A percentile compares a stretch with the other conserved stretches of the same genome.
Conservation (phyloP, 805 yeast genomes). For the Suhomyces canberraensis region DNA sequence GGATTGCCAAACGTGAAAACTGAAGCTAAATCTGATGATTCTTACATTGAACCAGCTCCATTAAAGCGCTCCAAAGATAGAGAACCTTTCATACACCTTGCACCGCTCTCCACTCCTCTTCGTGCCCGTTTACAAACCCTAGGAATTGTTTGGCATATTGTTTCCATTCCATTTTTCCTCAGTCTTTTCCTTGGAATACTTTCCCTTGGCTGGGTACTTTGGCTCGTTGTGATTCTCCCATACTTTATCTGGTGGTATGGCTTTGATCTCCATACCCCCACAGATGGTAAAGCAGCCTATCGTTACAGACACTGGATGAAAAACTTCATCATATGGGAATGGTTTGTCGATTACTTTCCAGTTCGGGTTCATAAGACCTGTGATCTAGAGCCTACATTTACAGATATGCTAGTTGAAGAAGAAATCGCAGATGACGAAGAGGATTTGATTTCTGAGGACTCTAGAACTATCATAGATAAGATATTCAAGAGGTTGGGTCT, state of each 20-base stretch:
- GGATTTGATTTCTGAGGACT: conserved; percentile 37
- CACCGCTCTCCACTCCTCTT: conserved; percentile 56
- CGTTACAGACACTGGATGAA: conserved; percentile 59
- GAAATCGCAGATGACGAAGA: conserved; percentile 36
- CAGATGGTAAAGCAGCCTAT: conserved; percentile 64
- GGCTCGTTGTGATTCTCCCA: conserved; percentile 63
- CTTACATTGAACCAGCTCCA: too few relatives aligned
- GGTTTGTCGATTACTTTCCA: conserved; percentile 80
- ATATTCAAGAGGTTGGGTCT: conserved; percentile 36
- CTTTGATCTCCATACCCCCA: conserved; percentile 64
- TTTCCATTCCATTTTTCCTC: conserved; percentile 60
- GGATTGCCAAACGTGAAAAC: too few relatives aligned
- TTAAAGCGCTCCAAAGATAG: too few relatives aligned
- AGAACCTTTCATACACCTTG: conserved; percentile 33
- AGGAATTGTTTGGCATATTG: conserved; percentile 69
- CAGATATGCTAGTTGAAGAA: conserved; percentile 29
- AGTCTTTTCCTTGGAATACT: conserved; percentile 51
- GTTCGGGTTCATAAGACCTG: conserved; percentile 63
- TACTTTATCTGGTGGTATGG: conserved; percentile 56
- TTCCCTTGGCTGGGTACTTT: conserved; percentile 52
- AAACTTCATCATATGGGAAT: conserved; percentile 58
- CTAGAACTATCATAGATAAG: conserved; percentile 34
- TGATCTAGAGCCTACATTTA: conserved; percentile 72
- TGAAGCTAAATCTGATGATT: too few relatives aligned
- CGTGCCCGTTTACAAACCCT: conserved; percentile 61